Conservation (phyloP, 345 rosid species). For the Moringa oleifera region DNA sequence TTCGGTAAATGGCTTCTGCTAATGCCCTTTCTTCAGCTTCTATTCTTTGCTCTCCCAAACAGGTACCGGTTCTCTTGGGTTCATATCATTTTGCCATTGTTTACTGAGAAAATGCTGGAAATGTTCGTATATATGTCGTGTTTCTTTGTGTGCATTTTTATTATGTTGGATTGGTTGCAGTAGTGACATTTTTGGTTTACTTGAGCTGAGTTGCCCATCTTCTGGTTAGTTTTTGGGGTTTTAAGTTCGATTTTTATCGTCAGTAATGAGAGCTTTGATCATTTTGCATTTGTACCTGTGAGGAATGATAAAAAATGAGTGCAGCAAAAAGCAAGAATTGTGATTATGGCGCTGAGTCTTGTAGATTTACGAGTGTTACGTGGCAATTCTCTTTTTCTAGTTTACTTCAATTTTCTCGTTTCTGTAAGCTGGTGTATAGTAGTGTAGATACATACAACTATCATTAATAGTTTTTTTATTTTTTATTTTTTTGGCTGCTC, state of each 20-base stretch:
- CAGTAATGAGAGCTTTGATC: background rate
- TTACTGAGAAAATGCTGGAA: background rate
- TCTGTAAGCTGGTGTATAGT: background rate
- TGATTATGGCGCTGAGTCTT: background rate
- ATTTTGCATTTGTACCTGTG: background rate
- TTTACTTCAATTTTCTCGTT: background rate
- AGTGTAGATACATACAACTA: too few species aligned
- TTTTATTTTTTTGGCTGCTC: background rate
- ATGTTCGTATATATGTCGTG: too few species aligned
- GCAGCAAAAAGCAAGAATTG: background rate
- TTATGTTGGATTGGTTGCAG: background rate
- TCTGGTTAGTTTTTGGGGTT: too few species aligned
- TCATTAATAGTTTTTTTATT: too few species aligned
- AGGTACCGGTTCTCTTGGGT: constrained; percentile 31
- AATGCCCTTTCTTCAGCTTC: constrained; percentile 69
- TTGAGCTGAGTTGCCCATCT: background rate
- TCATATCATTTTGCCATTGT: background rate
- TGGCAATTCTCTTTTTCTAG: background rate
- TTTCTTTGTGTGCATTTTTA: background rate
- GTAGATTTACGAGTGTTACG: background rate
- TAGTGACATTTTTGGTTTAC: background rate
- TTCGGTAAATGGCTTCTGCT: constrained; percentile 59
- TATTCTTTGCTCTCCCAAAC: constrained; percentile 60
- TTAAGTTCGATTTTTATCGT: too few species aligned
- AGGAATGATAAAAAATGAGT: background rate